Evolutionary conservation across 2,329 filamentous ascomycete species (phyloP).

Genomic region (Neopestalotiopsis sp.): DNA sequence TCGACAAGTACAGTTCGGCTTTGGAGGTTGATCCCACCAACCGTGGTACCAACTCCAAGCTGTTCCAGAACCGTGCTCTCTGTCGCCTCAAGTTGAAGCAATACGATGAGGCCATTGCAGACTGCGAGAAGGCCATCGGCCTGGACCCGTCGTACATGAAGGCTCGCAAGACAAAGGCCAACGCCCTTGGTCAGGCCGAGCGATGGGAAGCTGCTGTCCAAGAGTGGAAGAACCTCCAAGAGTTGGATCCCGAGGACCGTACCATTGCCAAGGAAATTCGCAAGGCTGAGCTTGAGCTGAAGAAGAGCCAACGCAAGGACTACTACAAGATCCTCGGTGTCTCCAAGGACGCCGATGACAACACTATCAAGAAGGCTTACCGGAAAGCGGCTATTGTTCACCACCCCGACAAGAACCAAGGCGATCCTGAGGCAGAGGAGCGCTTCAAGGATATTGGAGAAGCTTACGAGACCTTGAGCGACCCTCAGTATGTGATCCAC

Average conservation of each 20-base stretch:
- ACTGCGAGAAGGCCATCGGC: slow-evolving; percentile 83
- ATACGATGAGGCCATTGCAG: slow-evolving; percentile 78
- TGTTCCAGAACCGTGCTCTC: slow-evolving; percentile 90
- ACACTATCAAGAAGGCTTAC: slow-evolving; percentile 95
- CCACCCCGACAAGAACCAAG: slow-evolving; percentile 97
- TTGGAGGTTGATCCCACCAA: slow-evolving; percentile 86
- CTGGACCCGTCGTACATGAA: slow-evolving; percentile 88
- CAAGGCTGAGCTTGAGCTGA: slow-evolving; percentile 90
- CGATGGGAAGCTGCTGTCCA: slow-evolving; percentile 91
- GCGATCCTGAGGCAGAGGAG: slow-evolving; percentile 81
- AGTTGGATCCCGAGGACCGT: slow-evolving; percentile 81
- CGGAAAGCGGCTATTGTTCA: slow-evolving; percentile 91
- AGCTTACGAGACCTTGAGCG: slow-evolving; percentile 93
- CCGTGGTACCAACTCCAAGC: slow-evolving; percentile 91
- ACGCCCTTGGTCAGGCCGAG: slow-evolving; percentile 82
- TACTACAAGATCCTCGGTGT: slow-evolving; percentile 98
- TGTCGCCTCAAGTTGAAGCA: slow-evolving; percentile 85
- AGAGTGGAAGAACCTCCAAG: slow-evolving; percentile 86
- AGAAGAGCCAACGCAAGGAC: slow-evolving; percentile 97
- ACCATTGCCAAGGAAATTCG: slow-evolving; percentile 83
- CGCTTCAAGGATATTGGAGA: slow-evolving; percentile 98
- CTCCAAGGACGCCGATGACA: slow-evolving; percentile 81
- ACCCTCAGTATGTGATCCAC: slow-evolving; percentile 73
- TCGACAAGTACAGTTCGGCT: slow-evolving; percentile 83
- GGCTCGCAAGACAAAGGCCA: slow-evolving; percentile 92